Evolutionary conservation across 106 monocot species (phyloP).

Genomic region (Phalaenopsis equestris): DNA sequence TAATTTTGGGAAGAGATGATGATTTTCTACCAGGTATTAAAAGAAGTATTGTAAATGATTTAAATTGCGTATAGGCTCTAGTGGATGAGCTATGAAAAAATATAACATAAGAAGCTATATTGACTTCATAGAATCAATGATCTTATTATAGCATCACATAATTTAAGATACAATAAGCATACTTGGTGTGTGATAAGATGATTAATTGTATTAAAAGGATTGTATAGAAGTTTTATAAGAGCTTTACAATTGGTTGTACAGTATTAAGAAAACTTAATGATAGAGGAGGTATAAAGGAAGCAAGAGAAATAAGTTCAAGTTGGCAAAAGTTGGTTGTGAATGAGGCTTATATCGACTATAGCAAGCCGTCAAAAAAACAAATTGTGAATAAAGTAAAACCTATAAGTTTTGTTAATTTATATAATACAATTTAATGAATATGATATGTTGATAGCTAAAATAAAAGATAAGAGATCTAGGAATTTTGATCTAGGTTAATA

Average conservation of each 20-base stretch:
- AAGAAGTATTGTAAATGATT: no score
- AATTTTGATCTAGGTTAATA: background rate
- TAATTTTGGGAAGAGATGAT: no score
- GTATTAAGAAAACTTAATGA: background rate
- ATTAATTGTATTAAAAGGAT: background rate
- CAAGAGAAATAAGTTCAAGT: background rate
- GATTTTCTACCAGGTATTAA: no score
- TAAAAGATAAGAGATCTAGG: background rate
- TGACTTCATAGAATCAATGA: no score
- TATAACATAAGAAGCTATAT: no score
- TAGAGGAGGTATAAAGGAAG: background rate
- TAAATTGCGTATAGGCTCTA: no score
- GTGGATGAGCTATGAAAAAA: no score
- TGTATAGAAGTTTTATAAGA: background rate
- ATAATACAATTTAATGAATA: background rate
- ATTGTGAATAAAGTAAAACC: no score
- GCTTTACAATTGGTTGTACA: background rate
- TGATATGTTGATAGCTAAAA: no score
- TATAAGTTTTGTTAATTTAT: background rate
- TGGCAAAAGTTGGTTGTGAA: background rate
- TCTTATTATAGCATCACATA: no score
- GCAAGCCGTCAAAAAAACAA: no score
- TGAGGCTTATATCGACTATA: background rate
- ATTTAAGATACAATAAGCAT: no score
- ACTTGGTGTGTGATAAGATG: background rate